Evolutionary conservation across 148 eudicot species (phyloP), one percentile per base, ranked within the genome.

Genomic region (Suaeda aralocaspica): DNA sequence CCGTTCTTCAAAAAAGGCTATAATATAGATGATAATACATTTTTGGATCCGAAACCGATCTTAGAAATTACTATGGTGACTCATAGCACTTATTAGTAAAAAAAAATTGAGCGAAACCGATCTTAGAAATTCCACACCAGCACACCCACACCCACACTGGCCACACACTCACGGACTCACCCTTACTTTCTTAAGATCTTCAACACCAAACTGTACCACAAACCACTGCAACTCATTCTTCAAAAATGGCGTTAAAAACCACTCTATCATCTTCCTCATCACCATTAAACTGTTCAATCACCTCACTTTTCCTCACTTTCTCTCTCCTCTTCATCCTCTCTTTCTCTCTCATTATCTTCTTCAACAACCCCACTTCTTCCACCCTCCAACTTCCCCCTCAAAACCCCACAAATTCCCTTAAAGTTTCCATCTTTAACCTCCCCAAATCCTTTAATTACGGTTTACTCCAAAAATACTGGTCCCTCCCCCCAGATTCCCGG

Each of bases 381-480:
- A 50, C 58, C 76, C 18, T 83, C 74, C 84, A 59, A 70, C 19
- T 33, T 31, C 15, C 72, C 77, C 53, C 66, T n/a, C 68, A 24
- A 58, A 31, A 49, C 19, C 51, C 80, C 55, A 15, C 34, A 58
- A 62, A 68, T 76, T 72, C 82, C 58, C 79, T 94, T 78, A 86
- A 85, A 58, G 97, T 94, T 68, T 83, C 68, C 80, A 44, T 94
- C 4, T 61, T 83, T 19, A 75, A 88, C 72, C 87, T 94, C 15
- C 97, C 96, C 65, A 87, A 83, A 87, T 87, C 96, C 42, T 83
- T 89, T 74, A 94, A 91, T 77, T 89, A 91, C 33, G 97, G 83
- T 64, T 87, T 91, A 21, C 61, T 93, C 21, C 78, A 88, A 19
- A 67, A 83, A 4, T 93, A 90, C 79, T 90, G 89, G 92, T 72